These are phyloP conservation scores for Acrocalymma vagum DNA, from an alignment of 2,329 filamentous ascomycete genomes.

Conservation along the genomic window DNA sequence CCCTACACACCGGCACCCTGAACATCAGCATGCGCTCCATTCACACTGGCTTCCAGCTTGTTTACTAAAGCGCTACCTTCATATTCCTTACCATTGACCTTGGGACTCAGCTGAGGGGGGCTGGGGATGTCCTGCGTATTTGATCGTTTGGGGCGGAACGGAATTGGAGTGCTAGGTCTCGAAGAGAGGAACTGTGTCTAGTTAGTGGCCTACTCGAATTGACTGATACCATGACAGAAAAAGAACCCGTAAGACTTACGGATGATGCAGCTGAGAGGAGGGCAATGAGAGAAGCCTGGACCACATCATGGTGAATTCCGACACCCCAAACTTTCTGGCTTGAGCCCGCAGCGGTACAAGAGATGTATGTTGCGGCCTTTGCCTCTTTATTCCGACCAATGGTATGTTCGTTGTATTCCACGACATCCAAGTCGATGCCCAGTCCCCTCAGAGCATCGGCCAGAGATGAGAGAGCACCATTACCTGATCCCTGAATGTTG, in stretches of 20 bases:
- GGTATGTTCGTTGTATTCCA: slow-evolving; percentile 96
- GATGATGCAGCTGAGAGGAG: slow-evolving; percentile 85
- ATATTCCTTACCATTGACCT: slow-evolving; percentile 11
- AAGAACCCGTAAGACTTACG: slow-evolving; percentile 61
- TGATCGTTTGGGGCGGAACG: slow-evolving; percentile 66
- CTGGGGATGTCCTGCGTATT: slow-evolving; percentile 53
- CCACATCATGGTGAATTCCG: slow-evolving; percentile 90
- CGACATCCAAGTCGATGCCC: slow-evolving; percentile 87
- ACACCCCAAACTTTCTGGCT: slow-evolving; percentile 86
- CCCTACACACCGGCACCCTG: slow-evolving; percentile 26
- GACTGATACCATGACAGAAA: neutral
- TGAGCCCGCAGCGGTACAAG: slow-evolving; percentile 76
- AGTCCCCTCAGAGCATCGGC: slow-evolving; percentile 81
- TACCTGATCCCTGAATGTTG: slow-evolving; percentile 80
- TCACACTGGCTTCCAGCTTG: slow-evolving; percentile 38
- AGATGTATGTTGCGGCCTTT: slow-evolving; percentile 95
- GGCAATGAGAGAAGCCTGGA: slow-evolving; percentile 87
- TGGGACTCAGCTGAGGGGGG: slow-evolving; percentile 34
- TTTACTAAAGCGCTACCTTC: slow-evolving; percentile 30
- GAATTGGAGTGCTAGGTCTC: slow-evolving; percentile 72
- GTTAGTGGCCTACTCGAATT: slow-evolving; percentile 14
- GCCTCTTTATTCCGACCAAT: slow-evolving; percentile 83
- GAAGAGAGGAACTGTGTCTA: slow-evolving; percentile 72
- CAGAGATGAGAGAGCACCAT: slow-evolving; percentile 89
- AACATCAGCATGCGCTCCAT: slow-evolving; percentile 29